These are phyloP conservation scores for Ustilago tritici DNA, from an alignment of 1,284 basidiomycete species.

Conservation along the genomic window DNA sequence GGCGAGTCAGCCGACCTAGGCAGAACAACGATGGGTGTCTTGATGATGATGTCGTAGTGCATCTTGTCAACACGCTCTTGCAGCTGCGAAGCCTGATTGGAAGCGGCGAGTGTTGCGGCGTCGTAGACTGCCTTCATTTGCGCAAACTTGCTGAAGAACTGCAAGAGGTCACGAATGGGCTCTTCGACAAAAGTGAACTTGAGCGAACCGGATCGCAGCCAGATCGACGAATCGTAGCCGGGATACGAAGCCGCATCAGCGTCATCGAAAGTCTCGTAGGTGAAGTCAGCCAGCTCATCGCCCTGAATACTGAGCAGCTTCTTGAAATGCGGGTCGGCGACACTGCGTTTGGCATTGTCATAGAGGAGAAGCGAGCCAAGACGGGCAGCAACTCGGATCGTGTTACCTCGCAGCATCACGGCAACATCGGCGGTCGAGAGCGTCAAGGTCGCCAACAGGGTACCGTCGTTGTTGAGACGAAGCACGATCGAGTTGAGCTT, in stretches of 20 bases:
- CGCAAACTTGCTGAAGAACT: constrained; percentile 88
- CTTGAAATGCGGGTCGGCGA: constrained; percentile 77
- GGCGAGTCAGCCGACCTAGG: constrained; percentile 79
- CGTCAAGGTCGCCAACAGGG: constrained; percentile 84
- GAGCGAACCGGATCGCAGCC: constrained; percentile 88
- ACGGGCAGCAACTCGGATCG: constrained; percentile 83
- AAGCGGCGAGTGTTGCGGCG: constrained; percentile 91
- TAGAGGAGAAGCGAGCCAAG: constrained; percentile 86
- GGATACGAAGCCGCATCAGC: constrained; percentile 75
- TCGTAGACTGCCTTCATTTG: constrained; percentile 85
- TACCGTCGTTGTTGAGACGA: constrained; percentile 81
- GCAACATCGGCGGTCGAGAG: constrained; percentile 91
- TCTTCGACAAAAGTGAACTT: constrained; percentile 89
- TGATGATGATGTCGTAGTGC: constrained; percentile 89
- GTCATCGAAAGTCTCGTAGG: constrained; percentile 89
- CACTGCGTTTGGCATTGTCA: constrained; percentile 78
- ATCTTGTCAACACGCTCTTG: constrained; percentile 77
- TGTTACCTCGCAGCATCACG: constrained; percentile 80
- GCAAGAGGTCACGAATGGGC: constrained; percentile 85
- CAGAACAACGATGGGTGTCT: constrained; percentile 92
- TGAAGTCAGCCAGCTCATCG: constrained; percentile 92
- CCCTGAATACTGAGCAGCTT: constrained; percentile 94
- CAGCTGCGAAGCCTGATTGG: constrained; percentile 81
- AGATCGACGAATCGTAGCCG: constrained; percentile 87
- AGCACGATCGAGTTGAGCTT: constrained; percentile 89